Base-by-base conservation (phyloP, 805 yeast genomes). In the Clavispora phyllophila region DNA sequence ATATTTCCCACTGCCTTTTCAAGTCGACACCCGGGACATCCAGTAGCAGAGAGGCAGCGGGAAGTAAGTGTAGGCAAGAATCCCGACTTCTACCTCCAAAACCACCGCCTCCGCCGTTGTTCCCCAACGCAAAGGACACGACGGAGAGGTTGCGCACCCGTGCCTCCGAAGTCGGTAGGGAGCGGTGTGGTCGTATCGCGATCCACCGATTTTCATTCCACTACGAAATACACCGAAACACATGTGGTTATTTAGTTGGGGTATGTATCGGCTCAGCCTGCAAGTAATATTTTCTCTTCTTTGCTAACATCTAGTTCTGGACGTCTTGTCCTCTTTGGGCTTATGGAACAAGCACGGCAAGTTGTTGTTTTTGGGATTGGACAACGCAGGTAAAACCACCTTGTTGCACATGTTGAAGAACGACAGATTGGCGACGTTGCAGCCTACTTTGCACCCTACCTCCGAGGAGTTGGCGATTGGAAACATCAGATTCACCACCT, bases 391-490 rank as follows among this genome's bases (percentile, higher is more conserved):
- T 50, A 70, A 70, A 49, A 69, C 75, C 44, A 70, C 75, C 34
- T 59, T 70, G 47, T 64, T 70, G 48, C 75, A 70, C 54, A 70
- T 70, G 75, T 67, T 70, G 56, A 70, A 82, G 72, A 93, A 93
- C 62, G 99, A 93, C 69, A 83, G 99, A 70, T 78, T 93, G 70
- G 99, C 99, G 46, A 89, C 97, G 37, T 78, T 93, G 58, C 96
- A 89, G 67, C 99, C 99, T 56, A 93, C 99, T 23, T 81, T 90
- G 68, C 99, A 93, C 66, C 99, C 99, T 59, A 89, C 99, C 15
- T 88, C 96, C 20, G 99, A 93, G 69, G 99, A 93, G 65, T 78
- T 93, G 58, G 90, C 97, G 48, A 93, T 93, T 57, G 99, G 98
- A 55, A 84, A 86, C 55, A 95, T 91, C 49, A 84, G 91, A 65